phyloP scores from a whole-genome alignment of 2,329 filamentous ascomycete genomes.

The Grosmannia serpens region DNA sequence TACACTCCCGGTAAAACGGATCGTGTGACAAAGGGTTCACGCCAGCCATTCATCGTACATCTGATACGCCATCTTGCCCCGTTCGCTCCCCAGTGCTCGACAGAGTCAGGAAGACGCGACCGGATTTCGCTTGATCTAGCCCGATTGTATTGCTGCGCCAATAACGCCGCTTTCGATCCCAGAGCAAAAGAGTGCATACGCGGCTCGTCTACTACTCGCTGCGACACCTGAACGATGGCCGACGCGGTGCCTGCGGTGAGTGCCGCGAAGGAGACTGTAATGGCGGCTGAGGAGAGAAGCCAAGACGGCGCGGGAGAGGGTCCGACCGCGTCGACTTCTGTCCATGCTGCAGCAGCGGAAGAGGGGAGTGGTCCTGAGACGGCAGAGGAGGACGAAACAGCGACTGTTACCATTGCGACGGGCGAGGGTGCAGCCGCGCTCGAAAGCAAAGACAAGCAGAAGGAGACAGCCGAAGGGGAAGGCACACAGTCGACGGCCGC shows the following conservation, averaged over 20 bases:
- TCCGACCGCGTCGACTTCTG: background rate
- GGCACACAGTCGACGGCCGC: background rate
- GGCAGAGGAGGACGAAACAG: background rate
- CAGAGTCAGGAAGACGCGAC: too few relatives aligned
- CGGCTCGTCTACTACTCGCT: background rate
- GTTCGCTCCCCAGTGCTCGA: background rate
- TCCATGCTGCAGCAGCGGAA: conserved; percentile 7
- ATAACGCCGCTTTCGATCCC: background rate
- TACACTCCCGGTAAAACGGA: background rate
- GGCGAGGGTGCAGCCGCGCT: background rate
- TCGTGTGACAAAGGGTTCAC: background rate
- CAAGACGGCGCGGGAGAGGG: background rate
- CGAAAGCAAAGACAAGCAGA: background rate
- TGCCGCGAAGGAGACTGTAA: conserved; percentile 13
- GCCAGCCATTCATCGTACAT: background rate
- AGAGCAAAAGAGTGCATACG: background rate
- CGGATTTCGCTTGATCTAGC: background rate
- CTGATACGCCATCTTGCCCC: background rate
- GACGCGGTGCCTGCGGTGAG: conserved; percentile 9
- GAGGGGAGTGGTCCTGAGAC: conserved; percentile 5
- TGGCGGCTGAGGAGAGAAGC: background rate
- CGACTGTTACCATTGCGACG: background rate
- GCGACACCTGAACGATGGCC: conserved; percentile 1
- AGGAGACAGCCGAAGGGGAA: background rate
- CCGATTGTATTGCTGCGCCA: background rate